A percentile compares a stretch with the other conserved stretches of the same genome.
These are phyloP conservation scores for Heliocybe sulcata DNA, from an alignment of 1,284 basidiomycete genomes.

Conservation along the genomic window DNA sequence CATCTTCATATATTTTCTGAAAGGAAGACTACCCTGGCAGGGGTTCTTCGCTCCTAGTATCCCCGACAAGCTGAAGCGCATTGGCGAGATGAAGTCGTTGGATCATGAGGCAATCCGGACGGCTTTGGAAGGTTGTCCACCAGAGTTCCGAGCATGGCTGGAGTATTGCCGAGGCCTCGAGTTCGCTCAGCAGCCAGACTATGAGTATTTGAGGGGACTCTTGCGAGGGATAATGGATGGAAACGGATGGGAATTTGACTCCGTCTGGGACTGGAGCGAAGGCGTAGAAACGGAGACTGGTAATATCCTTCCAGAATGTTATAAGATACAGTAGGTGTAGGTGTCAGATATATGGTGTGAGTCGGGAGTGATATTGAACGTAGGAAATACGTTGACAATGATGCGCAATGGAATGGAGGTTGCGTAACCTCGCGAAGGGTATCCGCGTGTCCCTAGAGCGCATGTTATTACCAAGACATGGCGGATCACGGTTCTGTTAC, in stretches of 20 bases:
- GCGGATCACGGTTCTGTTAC: too few species aligned
- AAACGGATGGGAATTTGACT: slow-evolving; percentile 97
- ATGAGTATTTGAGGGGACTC: slow-evolving; percentile 95
- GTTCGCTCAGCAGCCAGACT: slow-evolving; percentile 98
- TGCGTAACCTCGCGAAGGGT: too few species aligned
- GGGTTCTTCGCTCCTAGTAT: slow-evolving; percentile 97
- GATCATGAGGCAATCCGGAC: slow-evolving; percentile 97
- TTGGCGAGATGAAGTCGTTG: slow-evolving; percentile 99
- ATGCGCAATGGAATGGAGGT: too few species aligned
- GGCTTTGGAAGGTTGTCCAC: slow-evolving; percentile 91
- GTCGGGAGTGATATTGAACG: too few species aligned
- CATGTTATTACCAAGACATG: too few species aligned
- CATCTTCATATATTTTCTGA: slow-evolving; percentile 97
- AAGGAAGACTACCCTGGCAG: slow-evolving; percentile 95
- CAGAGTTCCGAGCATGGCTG: slow-evolving; percentile 96
- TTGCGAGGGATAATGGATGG: slow-evolving; percentile 97
- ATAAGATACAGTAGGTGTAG: too few species aligned
- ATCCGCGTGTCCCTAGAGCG: too few species aligned
- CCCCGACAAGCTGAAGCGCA: slow-evolving; percentile 99
- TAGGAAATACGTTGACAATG: too few species aligned
- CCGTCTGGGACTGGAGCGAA: slow-evolving; percentile 98
- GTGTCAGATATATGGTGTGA: too few species aligned
- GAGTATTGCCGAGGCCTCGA: slow-evolving; percentile 96
- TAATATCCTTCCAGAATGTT: too few species aligned
- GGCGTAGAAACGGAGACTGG: too few species aligned